These are phyloP conservation scores for Ascomycota sp. DNA, from an alignment of 2,329 filamentous ascomycete genomes.

Conservation along the genomic window DNA sequence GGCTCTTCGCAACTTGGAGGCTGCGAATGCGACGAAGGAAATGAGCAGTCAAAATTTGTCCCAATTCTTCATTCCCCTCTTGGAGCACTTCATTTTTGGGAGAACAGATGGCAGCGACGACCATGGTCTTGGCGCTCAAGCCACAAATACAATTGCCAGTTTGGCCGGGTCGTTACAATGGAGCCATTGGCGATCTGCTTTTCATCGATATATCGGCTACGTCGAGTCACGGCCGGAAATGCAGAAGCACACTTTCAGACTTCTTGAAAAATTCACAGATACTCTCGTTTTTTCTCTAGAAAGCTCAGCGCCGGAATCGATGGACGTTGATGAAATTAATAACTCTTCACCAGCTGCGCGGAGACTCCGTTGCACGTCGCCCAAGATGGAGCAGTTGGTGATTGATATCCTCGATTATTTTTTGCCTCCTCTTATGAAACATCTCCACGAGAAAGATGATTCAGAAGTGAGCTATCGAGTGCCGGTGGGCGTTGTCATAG, in stretches of 20 bases:
- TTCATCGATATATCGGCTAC: conserved; percentile 67
- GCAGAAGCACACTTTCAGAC: conserved; percentile 65
- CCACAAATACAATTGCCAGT: conserved; percentile 56
- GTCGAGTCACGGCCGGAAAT: conserved; percentile 58
- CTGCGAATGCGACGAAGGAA: conserved; percentile 38
- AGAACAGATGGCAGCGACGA: conserved; percentile 51
- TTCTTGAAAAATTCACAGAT: conserved; percentile 65
- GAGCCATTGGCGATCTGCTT: conserved; percentile 68
- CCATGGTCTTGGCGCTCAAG: conserved; percentile 68
- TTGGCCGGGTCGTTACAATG: conserved; percentile 63
- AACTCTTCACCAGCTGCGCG: conserved; percentile 8
- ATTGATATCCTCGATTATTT: conserved; percentile 54
- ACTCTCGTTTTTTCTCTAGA: conserved; percentile 38
- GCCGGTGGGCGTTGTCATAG: conserved; percentile 67
- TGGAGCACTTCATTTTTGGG: conserved; percentile 87
- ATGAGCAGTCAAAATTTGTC: conserved; percentile 59
- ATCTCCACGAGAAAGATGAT: conserved; percentile 86
- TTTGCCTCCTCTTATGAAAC: conserved; percentile 56
- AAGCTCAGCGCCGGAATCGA: conserved; percentile 14
- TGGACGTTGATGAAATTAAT: conserved; percentile 18
- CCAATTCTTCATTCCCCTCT: conserved; percentile 69
- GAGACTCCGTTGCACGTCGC: conserved; percentile 41
- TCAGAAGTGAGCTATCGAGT: conserved; percentile 81
- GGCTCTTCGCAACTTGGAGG: conserved; percentile 54
- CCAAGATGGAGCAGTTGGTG: conserved; percentile 41